Percentiles rank a stretch among this genome's conserved stretches.
phyloP scores from a whole-genome alignment of 2,329 filamentous ascomycete genomes.

The Ophiostoma australiae region DNA sequence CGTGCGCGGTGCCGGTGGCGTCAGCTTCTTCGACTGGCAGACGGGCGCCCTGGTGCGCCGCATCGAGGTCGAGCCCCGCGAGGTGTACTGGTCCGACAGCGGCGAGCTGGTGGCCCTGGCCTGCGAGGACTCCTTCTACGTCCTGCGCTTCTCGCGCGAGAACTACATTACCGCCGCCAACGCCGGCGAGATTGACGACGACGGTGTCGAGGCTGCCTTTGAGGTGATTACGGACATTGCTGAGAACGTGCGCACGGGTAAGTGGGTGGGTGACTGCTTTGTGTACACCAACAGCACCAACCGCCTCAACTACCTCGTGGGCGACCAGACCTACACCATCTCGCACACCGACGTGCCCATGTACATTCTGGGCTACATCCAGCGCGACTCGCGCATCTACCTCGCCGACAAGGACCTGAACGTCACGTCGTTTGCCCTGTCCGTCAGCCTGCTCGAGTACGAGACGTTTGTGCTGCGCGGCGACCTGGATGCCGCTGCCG shows the following conservation, averaged over 20 bases:
- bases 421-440: conserved; percentile 84
- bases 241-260: conserved; percentile 86
- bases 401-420: conserved; percentile 92
- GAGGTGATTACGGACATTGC: conserved; percentile 95
- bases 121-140: conserved; percentile 93
- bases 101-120: conserved; percentile 89
- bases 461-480: conserved; percentile 91
- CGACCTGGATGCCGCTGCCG: conserved; percentile 85
- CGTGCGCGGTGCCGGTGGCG: conserved; percentile 89
- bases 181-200: conserved; percentile 74
- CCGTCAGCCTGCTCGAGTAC: conserved; percentile 89
- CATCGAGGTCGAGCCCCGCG: conserved; percentile 72
- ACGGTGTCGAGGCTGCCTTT: conserved; percentile 92
- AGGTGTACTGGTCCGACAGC: conserved; percentile 94
- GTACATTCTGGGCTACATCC: conserved; percentile 93
- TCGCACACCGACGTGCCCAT: conserved; percentile 94
- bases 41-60: conserved; percentile 81
- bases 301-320: conserved; percentile 94
- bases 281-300: conserved; percentile 98
- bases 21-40: conserved; percentile 96
- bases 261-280: conserved; percentile 98
- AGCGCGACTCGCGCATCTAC: conserved; percentile 91
- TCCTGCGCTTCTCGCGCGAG: conserved; percentile 85
- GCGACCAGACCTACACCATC: conserved; percentile 95
- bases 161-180: conserved; percentile 81